Evolutionary conservation across 2,329 filamentous ascomycete genomes (phyloP).

Genomic region (Diaporthe vexans): DNA sequence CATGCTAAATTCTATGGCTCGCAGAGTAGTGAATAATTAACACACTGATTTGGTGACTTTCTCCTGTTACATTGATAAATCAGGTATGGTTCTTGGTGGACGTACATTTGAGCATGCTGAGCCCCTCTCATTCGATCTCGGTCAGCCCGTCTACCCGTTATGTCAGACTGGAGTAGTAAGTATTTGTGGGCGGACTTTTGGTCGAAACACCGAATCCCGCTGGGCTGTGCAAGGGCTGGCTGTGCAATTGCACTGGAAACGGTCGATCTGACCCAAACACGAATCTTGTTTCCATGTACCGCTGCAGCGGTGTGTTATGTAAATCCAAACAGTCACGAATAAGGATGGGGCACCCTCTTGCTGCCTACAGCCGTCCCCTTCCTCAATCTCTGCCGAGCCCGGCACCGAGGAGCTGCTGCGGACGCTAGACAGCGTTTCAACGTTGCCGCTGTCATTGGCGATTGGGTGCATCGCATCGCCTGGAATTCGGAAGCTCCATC

Average conservation of each 20-base stretch:
- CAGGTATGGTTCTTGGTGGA: too few relatives aligned
- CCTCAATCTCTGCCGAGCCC: not conserved
- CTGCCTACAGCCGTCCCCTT: not conserved
- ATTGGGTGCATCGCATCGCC: not conserved
- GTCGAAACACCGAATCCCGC: constrained; percentile 30
- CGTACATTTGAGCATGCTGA: too few relatives aligned
- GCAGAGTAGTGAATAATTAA: too few relatives aligned
- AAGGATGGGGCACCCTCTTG: not conserved
- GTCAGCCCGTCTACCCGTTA: not conserved
- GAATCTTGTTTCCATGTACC: not conserved
- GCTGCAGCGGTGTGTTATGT: not conserved
- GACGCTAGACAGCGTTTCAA: not conserved
- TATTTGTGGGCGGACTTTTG: not conserved
- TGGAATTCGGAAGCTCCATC: constrained; percentile 17
- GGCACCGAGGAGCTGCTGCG: not conserved
- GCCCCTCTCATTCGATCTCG: too few relatives aligned
- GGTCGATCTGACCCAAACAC: not conserved
- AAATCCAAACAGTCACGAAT: not conserved
- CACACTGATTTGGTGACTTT: not conserved
- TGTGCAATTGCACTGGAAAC: not conserved
- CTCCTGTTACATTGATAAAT: not conserved
- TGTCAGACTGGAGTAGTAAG: too few relatives aligned
- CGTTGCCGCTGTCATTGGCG: not conserved
- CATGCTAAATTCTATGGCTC: too few relatives aligned
- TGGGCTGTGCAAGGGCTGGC: not conserved